A percentile compares a stretch with the other conserved stretches of the same genome.
These are phyloP conservation scores for Pulicaria dysenterica DNA, from an alignment of 129 eudicot species.

Conservation along the genomic window DNA sequence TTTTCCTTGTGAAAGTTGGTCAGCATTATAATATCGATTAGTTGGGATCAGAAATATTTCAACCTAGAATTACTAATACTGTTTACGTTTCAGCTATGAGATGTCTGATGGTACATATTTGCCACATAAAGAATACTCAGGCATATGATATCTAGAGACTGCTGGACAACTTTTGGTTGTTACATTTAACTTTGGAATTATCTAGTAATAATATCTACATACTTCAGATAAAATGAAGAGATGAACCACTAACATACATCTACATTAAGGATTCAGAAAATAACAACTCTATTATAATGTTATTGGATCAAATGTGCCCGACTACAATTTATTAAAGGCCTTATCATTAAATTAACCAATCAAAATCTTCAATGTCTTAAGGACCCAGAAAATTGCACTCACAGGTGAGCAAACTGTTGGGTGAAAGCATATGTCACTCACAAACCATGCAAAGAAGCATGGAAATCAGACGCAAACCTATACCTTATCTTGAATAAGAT, in stretches of 20 bases:
- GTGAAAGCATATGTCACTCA: too few species aligned
- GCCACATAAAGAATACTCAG: background rate
- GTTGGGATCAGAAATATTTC: background rate
- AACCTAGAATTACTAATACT: background rate
- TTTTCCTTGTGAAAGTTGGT: background rate
- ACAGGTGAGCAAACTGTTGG: too few species aligned
- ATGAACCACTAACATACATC: too few species aligned
- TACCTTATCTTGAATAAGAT: slow-evolving; percentile 10
- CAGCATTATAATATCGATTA: background rate
- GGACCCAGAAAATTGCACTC: too few species aligned
- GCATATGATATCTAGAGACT: slow-evolving; percentile 6
- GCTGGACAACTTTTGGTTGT: background rate
- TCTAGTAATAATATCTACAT: background rate
- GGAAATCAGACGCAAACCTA: background rate
- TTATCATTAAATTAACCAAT: too few species aligned
- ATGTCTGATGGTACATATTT: background rate
- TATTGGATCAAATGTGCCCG: too few species aligned
- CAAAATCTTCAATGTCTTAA: too few species aligned
- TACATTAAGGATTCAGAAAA: too few species aligned
- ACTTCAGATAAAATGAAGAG: too few species aligned
- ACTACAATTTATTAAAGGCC: too few species aligned
- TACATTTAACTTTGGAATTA: slow-evolving; percentile 1
- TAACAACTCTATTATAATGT: too few species aligned
- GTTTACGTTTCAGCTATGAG: background rate
- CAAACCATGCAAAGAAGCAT: too few species aligned